A percentile compares a stretch with the other conserved stretches of the same genome.
These are phyloP conservation scores for Cucurbita pepo DNA, from an alignment of 306 rosid species.

Conservation along the genomic window DNA sequence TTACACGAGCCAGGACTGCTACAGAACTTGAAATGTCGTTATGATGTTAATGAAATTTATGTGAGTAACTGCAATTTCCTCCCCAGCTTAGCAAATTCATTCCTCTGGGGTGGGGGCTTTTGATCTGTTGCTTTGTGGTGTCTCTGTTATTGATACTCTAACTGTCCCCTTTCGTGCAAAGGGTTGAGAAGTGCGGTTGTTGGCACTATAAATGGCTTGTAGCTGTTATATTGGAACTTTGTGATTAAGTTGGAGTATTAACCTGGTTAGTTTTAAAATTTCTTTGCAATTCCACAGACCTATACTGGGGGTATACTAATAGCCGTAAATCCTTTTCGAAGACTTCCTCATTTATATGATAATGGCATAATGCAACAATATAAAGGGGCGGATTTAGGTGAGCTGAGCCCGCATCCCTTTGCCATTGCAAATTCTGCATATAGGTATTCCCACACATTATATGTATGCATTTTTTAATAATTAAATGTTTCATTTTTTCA, in stretches of 20 bases:
- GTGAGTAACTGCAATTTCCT: slow-evolving; percentile 28
- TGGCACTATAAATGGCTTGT: not conserved
- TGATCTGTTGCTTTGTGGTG: not conserved
- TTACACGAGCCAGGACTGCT: slow-evolving; percentile 94
- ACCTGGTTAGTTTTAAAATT: not conserved
- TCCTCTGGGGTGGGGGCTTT: not conserved
- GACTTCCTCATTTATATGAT: slow-evolving; percentile 70
- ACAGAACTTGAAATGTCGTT: slow-evolving; percentile 57
- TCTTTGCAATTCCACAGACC: slow-evolving; percentile 35
- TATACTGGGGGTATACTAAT: slow-evolving; percentile 90
- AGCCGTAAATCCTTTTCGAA: slow-evolving; percentile 88
- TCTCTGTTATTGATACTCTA: not conserved
- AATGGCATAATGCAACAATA: slow-evolving; percentile 58
- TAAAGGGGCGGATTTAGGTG: slow-evolving; percentile 62
- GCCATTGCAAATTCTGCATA: slow-evolving; percentile 95
- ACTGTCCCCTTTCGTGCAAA: not conserved
- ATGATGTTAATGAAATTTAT: slow-evolving; percentile 56
- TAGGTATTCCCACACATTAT: slow-evolving; percentile 34
- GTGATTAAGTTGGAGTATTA: not conserved
- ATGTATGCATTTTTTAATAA: not conserved
- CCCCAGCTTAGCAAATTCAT: not conserved
- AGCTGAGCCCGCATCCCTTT: slow-evolving; percentile 93
- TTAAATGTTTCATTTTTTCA: not conserved
- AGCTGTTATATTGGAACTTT: not conserved
- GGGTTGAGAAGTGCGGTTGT: not conserved